Conservation (phyloP, 768 basidiomycete genomes). For the Russula earlei region DNA sequence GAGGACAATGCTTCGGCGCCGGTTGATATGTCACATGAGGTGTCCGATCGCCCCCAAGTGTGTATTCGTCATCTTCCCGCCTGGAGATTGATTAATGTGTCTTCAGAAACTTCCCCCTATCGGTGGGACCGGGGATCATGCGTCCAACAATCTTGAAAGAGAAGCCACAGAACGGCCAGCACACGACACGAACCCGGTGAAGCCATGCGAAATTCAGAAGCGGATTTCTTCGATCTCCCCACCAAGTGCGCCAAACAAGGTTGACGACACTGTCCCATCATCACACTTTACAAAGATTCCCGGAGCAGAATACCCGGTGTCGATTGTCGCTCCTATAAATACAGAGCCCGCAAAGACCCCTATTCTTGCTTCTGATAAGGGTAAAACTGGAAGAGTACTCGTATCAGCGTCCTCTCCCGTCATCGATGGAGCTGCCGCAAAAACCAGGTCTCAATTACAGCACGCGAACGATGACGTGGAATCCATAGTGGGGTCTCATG, state of each 20-base stretch:
- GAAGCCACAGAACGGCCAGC: background rate
- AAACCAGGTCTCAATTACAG: background rate
- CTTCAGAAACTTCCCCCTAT: background rate
- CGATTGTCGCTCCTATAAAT: conserved; percentile 6
- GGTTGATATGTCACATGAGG: conserved; percentile 7
- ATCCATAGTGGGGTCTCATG: background rate
- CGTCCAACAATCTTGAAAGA: background rate
- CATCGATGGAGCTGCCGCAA: background rate
- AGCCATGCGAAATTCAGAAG: background rate
- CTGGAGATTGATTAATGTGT: background rate
- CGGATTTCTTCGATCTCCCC: background rate
- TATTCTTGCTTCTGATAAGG: background rate
- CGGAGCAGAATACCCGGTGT: background rate
- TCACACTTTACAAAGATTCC: background rate
- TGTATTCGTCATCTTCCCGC: background rate
- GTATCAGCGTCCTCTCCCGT: conserved; percentile 14
- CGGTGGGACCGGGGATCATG: background rate
- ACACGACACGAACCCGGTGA: background rate
- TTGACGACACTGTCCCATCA: background rate
- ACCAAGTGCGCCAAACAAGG: background rate
- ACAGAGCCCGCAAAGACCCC: background rate
- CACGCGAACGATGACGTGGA: conserved; percentile 14
- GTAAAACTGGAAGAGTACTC: background rate
- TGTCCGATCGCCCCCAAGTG: background rate
- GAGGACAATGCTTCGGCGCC: background rate